Base-by-base conservation (phyloP, 2,329 filamentous ascomycete genomes). In the Dichotomopilus funicola region DNA sequence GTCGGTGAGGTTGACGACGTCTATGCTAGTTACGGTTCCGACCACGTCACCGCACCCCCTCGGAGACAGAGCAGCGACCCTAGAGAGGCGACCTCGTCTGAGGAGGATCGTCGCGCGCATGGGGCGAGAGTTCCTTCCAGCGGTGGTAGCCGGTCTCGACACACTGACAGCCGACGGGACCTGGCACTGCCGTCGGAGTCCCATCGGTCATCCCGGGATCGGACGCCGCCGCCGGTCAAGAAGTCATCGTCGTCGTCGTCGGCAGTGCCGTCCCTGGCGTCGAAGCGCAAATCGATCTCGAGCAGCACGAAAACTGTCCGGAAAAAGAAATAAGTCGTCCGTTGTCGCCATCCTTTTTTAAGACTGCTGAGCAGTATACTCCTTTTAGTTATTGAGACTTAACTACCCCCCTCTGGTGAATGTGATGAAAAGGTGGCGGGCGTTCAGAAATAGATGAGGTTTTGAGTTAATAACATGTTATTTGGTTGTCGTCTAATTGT, bases 1-100 rank as follows among this genome's bases (percentile, higher is more conserved):
- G 63, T 66, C 12, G 70, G 71, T 12, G 72, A 71, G 9, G 44
- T 50, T 3, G n/a, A 64, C 70, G 37, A 65, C 55, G 63, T 68
- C n/a, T 57, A 56, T n/a, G 53, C 49, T 42, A 59, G 54, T 44
- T 54, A 58, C n/a, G 58, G 41, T 19, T 44, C 49, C 9, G 43
- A 36, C 5, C 13, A 47, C 12, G 43, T 44, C 49, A 4, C 55
- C 8, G 52, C 19, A 27, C 19, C 19, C 19, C 19, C 49, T 43
- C 54, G 58, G 40, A 46, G 56, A 27, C 51, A 11, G 1, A 61
- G 46, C 33, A 51, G 52, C 33, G 59, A 50, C 1, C 37, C 37
- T 7, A 53, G 55, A 11, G 57, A 57, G 34, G 34, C 40, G 33
- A 54, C 58, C 7, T 44, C 55, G 3, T 53, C 57, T 12, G 51